These are phyloP conservation scores for Ophiocordyceps camponoti-floridani DNA, from an alignment of 2,329 filamentous ascomycete genomes.

Conservation along the genomic window DNA sequence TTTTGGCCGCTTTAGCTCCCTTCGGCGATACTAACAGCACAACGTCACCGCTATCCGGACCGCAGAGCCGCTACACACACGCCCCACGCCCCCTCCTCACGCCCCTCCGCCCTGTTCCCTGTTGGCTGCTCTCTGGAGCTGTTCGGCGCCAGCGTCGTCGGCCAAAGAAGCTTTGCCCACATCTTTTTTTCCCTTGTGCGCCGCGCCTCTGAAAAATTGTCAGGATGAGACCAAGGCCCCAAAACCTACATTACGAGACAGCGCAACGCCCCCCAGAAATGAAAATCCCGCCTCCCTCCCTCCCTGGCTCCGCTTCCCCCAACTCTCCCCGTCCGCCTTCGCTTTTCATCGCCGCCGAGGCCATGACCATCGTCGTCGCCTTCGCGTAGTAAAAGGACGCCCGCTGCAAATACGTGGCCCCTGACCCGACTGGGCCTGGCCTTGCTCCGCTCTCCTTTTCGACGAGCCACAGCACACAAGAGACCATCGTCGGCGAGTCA, in stretches of 20 bases:
- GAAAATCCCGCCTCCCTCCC: conserved; percentile 11
- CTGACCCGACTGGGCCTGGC: conserved; percentile 4
- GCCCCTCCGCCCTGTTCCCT: not conserved
- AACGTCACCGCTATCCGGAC: not conserved
- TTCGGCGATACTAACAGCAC: too few relatives aligned
- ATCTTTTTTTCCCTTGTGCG: conserved; percentile 16
- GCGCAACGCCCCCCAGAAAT: conserved; percentile 11
- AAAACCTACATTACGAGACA: conserved; percentile 16
- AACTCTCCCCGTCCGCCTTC: conserved; percentile 6
- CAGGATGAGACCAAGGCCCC: conserved; percentile 21
- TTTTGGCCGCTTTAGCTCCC: conserved; percentile 1
- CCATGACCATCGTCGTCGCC: conserved; percentile 3
- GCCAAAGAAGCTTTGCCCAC: conserved; percentile 13
- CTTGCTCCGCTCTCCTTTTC: conserved; percentile 7
- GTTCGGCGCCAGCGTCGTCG: conserved; percentile 7
- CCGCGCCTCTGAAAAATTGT: conserved; percentile 18
- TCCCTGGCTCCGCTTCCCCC: conserved; percentile 9
- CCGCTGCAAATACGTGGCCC: conserved; percentile 1
- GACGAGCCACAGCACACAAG: not conserved
- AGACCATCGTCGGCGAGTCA: not conserved
- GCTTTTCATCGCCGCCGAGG: conserved; percentile 10
- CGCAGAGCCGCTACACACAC: not conserved
- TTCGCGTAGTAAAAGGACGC: not conserved
- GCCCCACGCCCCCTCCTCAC: conserved; percentile 1
- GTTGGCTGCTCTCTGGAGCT: not conserved